Percentiles rank a stretch among this genome's conserved stretches.
Evolutionary conservation across 208 protist species (phyloP).

Genomic region (Trypanosoma melophagium): DNA sequence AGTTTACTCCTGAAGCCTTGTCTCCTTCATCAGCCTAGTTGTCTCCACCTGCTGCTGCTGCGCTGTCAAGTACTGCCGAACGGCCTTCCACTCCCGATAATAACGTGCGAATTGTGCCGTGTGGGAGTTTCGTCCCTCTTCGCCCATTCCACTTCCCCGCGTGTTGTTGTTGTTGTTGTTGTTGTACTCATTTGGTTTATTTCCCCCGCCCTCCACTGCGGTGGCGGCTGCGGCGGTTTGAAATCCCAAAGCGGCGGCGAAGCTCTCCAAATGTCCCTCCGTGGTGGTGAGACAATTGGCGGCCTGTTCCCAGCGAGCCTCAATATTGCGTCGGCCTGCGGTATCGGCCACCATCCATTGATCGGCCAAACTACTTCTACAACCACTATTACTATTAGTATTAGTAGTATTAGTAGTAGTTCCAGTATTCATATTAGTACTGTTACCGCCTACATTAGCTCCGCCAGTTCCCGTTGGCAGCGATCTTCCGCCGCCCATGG

Average conservation of each 20-base stretch:
- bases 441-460: not conserved
- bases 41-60: conserved; percentile 21
- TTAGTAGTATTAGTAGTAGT: no score
- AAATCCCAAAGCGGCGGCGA: conserved; percentile 24
- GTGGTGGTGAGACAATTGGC: conserved; percentile 19
- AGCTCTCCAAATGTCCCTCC: conserved; percentile 28
- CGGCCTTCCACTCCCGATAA: conserved; percentile 8
- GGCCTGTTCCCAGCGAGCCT: conserved; percentile 32
- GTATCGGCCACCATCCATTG: conserved; percentile 21
- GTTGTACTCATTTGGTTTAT: conserved; percentile 10
- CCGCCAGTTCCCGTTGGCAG: not conserved
- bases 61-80: conserved; percentile 3
- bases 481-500: not conserved
- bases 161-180: not conserved
- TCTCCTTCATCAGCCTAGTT: not conserved
- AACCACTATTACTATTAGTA: conserved; percentile 2
- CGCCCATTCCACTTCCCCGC: not conserved
- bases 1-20: not conserved
- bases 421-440: not conserved
- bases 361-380: conserved; percentile 9
- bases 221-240: conserved; percentile 1
- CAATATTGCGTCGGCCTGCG: conserved; percentile 11
- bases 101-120: conserved; percentile 2
- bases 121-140: conserved; percentile 22
- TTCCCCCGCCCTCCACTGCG: conserved; percentile 4